These are phyloP conservation scores for Calonectria henricotiae DNA, from an alignment of 2,329 filamentous ascomycete species.

Conservation along the genomic window DNA sequence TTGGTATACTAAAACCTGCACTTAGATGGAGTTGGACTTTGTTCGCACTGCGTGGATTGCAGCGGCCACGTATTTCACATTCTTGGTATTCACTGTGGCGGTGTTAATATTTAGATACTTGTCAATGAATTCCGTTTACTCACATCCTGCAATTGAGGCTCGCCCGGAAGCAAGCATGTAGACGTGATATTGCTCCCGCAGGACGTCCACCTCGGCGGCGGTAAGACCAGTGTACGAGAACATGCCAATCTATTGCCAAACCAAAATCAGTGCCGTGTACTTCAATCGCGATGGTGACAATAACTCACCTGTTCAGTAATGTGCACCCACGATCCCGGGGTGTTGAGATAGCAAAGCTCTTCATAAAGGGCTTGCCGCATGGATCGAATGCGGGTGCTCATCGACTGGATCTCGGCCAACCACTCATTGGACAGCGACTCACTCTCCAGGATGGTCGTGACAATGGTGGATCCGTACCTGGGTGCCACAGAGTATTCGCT, in stretches of 20 bases:
- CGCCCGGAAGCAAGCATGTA: conserved; percentile 72
- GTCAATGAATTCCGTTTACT: conserved; percentile 78
- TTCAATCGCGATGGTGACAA: background rate
- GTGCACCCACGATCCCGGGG: conserved; percentile 94
- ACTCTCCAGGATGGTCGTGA: conserved; percentile 88
- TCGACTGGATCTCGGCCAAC: conserved; percentile 91
- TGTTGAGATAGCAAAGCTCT: conserved; percentile 88
- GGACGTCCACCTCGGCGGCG: conserved; percentile 79
- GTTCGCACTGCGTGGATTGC: conserved; percentile 83
- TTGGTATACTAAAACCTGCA: background rate
- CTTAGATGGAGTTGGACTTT: conserved; percentile 9
- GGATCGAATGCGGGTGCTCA: conserved; percentile 93
- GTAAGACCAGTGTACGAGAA: conserved; percentile 91
- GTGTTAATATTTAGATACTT: background rate
- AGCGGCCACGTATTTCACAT: conserved; percentile 92
- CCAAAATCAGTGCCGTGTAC: conserved; percentile 19
- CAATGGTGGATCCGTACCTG: conserved; percentile 92
- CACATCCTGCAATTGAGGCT: conserved; percentile 45
- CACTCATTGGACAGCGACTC: conserved; percentile 85
- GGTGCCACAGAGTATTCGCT: conserved; percentile 98
- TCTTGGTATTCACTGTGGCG: conserved; percentile 76
- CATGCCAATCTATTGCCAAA: conserved; percentile 86
- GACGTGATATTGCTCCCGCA: conserved; percentile 80
- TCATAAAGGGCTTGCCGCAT: conserved; percentile 86
- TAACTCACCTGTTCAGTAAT: conserved; percentile 80